phyloP scores from a whole-genome alignment of 306 rosid genomes.

The Comarum palustre region DNA sequence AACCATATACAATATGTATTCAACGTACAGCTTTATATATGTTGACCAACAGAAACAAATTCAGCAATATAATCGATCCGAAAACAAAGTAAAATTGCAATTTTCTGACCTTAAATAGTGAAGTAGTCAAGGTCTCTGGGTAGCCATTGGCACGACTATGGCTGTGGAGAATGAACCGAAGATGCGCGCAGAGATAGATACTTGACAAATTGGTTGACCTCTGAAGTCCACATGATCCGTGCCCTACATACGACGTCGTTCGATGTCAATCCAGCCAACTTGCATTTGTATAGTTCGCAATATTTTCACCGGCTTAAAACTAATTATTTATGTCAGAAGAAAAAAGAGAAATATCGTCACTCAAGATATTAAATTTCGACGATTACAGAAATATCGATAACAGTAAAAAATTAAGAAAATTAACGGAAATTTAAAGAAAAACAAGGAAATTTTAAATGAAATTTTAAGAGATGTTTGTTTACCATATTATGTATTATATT shows the following conservation, averaged over 20 bases:
- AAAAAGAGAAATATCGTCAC: too few relatives aligned
- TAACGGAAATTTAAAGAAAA: too few relatives aligned
- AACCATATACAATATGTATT: background rate
- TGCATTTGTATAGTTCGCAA: too few relatives aligned
- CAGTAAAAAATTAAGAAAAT: too few relatives aligned
- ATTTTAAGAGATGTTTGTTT: too few relatives aligned
- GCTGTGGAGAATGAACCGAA: background rate
- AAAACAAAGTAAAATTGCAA: background rate
- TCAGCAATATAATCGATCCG: background rate
- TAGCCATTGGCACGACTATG: background rate
- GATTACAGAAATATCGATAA: too few relatives aligned
- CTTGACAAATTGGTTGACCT: background rate
- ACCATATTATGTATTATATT: too few relatives aligned
- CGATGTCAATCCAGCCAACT: background rate
- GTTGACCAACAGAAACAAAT: background rate
- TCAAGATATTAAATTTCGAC: too few relatives aligned
- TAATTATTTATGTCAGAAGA: too few relatives aligned
- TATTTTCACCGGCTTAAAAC: too few relatives aligned
- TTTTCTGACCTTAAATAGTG: background rate
- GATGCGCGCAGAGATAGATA: background rate
- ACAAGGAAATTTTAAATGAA: too few relatives aligned
- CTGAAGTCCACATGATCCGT: background rate
- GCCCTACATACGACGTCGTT: background rate
- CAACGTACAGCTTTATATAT: background rate
- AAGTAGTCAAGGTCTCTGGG: constrained; percentile 1